These are phyloP conservation scores for Kwoniella mangroviensis DNA, from an alignment of 768 basidiomycete genomes.

Conservation along the genomic window DNA sequence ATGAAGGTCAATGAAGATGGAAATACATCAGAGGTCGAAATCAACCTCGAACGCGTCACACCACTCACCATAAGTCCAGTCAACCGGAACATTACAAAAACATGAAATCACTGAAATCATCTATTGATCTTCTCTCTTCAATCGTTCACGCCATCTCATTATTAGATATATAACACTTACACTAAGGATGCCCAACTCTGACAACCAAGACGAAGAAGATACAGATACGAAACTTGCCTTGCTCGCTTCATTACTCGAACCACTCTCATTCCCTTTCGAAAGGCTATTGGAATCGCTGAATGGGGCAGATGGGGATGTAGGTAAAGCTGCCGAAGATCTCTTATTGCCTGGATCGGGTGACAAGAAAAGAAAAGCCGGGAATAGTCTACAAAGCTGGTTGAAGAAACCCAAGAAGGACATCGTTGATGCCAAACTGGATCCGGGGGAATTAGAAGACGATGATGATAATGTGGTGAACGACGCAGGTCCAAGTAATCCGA, in stretches of 20 bases:
- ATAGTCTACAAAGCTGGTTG: constrained; percentile 34
- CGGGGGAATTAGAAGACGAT: not conserved
- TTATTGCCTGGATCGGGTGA: constrained; percentile 35
- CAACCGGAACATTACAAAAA: constrained; percentile 5
- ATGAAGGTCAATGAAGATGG: no score
- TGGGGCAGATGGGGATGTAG: constrained; percentile 41
- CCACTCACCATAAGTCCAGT: constrained; percentile 8
- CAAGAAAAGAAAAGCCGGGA: constrained; percentile 34
- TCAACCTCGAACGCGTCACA: not conserved
- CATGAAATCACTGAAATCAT: no score
- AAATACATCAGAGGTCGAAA: no score
- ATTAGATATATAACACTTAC: not conserved
- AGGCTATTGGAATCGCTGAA: constrained; percentile 38
- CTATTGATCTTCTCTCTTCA: not conserved
- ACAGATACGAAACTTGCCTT: constrained; percentile 44
- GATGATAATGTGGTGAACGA: not conserved
- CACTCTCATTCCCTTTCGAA: constrained; percentile 38
- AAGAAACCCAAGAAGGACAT: constrained; percentile 6
- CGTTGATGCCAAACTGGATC: not conserved
- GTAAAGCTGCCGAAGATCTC: constrained; percentile 48
- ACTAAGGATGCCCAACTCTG: not conserved
- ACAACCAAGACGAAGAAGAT: constrained; percentile 14
- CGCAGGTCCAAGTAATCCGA: not conserved
- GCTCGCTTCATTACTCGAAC: constrained; percentile 50
- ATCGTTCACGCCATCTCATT: not conserved